Base-by-base conservation (phyloP, 108 stramenopile species). In the Fragilariopsis cylindrus region DNA sequence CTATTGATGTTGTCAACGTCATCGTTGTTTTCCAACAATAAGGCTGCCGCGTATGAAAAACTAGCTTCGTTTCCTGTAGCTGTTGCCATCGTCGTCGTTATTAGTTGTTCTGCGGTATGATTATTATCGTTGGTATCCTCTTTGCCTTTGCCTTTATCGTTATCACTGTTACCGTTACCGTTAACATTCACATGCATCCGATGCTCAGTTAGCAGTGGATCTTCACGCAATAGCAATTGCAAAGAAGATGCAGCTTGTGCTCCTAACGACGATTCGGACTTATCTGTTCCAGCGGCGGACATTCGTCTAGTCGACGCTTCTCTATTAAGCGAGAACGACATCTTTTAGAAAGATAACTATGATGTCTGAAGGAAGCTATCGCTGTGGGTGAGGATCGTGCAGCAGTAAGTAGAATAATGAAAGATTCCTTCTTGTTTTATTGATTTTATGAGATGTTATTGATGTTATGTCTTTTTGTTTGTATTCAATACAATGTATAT, bases 1-100 rank as follows among this genome's bases (percentile, higher is more conserved):
- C 42, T 18, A 30, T 75, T 75, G 55, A n/a, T 39, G 45, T 4
- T 60, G 30, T 30, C 30, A 30, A 30, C 30, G 30, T 30, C 30
- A 30, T 30, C 30, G 19, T 73, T 50, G 48, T 78, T 65, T 19
- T 81, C 70, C 50, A 85, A 79, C 69, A 90, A 79, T 62, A 93
- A 73, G 8, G 92, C 79, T 9, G 90, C 87, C 3, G 90, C 90
- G 66, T 93, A 91, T 39, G 87, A 47, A 80, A 89, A 87, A 11
- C 88, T 83, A 6, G 83, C 76, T 47, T 86, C 75, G 50, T 82
- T 83, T 41, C 62, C 70, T 52, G 57, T 57, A 6, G 58, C 41
- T 9, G 55, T 56, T 56, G 55, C 55, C 19, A 5, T 64, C 44
- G 63, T 67, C 44, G 15, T 19, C 19, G 65, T 49, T 21, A 11